Base-by-base conservation (phyloP, 179 eudicot genomes). In the Monotropa hypopitys region DNA sequence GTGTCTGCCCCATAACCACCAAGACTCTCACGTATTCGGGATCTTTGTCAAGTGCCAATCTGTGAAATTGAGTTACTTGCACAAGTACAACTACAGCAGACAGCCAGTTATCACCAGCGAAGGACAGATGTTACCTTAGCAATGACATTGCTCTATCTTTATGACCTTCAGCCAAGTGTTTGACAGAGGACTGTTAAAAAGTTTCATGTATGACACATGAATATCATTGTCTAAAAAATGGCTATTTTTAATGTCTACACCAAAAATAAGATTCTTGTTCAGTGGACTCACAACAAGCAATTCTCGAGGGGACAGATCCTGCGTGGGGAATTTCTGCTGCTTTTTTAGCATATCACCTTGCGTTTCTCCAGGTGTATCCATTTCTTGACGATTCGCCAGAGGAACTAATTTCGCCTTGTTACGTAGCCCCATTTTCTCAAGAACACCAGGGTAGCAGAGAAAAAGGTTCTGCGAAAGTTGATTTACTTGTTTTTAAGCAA, bases 21-120 rank as follows among this genome's bases (percentile, higher is more conserved):
- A 88, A 80, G 42, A 97, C 97, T 84, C 84, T 82, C 40, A 80
- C 90, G 75, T 88, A 82, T 77, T 90, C 95, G 51, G 95, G 97
- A 85, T 92, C 97, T 84, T 93, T 93, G 68, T 87, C 87, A 71
- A 95, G 89, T 70, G 95, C 97, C 77, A 86, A 67, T 84, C 99
- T 93, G 87, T 33, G 86, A 50, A 70, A 45, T 3, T 49, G 32
- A 63, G 77, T 77, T 13, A 76, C 49, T 71, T 77, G 12, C 67
- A 30, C 35, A 7, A 2, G 47, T 32, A 72, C 28, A 67, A 67
- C 47, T 30, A 77, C 51, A 26, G 2, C 12, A 5, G 42, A 33
- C 33, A 53, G 15, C 12, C 35, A 65, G 20, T 12, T 4, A 63
- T 18, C 3, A 40, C 67, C n/a, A 49, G 11, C 26, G 61, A 62